Conservation (phyloP, 2,329 filamentous ascomycete genomes). For the Pseudogymnoascus verrucosus region DNA sequence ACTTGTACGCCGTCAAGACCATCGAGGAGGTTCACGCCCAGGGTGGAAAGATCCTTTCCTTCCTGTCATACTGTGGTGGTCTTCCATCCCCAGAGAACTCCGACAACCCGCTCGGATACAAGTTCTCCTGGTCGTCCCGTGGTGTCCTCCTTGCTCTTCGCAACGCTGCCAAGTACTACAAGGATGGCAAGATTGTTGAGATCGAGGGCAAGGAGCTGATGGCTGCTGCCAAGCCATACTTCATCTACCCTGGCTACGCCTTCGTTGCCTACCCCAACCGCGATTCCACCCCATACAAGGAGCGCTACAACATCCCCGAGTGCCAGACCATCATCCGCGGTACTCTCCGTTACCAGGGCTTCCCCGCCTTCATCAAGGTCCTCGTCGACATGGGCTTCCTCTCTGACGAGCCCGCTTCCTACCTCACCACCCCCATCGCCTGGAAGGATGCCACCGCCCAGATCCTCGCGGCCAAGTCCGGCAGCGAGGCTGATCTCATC, state of each 20-base stretch:
- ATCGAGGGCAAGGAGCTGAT: slow-evolving; percentile 66
- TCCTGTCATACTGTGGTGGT: slow-evolving; percentile 80
- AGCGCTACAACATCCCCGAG: slow-evolving; percentile 85
- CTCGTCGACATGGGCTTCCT: slow-evolving; percentile 90
- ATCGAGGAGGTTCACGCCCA: slow-evolving; percentile 81
- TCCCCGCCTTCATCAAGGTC: slow-evolving; percentile 81
- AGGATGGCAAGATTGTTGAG: slow-evolving; percentile 67
- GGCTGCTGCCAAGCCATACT: slow-evolving; percentile 80
- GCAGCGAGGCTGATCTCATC: slow-evolving; percentile 60
- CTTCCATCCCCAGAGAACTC: slow-evolving; percentile 65
- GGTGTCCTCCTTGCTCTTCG: slow-evolving; percentile 81
- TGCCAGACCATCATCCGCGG: slow-evolving; percentile 78
- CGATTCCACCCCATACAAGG: slow-evolving; percentile 78
- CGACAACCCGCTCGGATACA: slow-evolving; percentile 88
- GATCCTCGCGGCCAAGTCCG: slow-evolving; percentile 62
- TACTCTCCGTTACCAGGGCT: slow-evolving; percentile 79
- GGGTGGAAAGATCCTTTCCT: slow-evolving; percentile 77
- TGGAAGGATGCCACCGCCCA: slow-evolving; percentile 83
- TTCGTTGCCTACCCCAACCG: slow-evolving; percentile 93
- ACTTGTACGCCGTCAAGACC: slow-evolving; percentile 72
- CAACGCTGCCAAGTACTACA: slow-evolving; percentile 76
- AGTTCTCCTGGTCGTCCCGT: slow-evolving; percentile 68
- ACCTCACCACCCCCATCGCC: slow-evolving; percentile 57
- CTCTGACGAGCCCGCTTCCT: slow-evolving; percentile 56
- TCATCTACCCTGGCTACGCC: slow-evolving; percentile 79